Base-by-base conservation (phyloP, 257 asterid genomes). In the Solanum peruvianum region DNA sequence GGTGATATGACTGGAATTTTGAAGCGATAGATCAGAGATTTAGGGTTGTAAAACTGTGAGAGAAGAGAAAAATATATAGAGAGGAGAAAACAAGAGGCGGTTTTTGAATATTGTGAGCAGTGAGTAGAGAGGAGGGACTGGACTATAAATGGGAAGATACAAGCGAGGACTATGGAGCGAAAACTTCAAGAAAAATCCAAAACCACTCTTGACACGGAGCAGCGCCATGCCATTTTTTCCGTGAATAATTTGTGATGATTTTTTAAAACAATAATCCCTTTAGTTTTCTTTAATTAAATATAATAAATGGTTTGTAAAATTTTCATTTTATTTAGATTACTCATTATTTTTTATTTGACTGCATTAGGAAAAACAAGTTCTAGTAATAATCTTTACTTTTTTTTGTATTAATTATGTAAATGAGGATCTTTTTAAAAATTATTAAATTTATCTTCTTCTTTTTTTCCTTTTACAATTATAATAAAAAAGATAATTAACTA, bases 1-100 rank as follows among this genome's bases (percentile, higher is more conserved):
- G 64, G 85, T 7, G 64, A 70, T 84, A 91, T 76, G 86, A 25
- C 20, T 39, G 89, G 44, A 91, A 89, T 84, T 73, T 85, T 66
- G 86, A 70, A 31, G 47, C 29, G 23, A 18, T 64, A n/a, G 86
- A 42, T 35, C n/a, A 39, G 39, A 87, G 73, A 14, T 75, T 75
- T 31, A 11, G 31, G 80, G 86, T 35, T 67, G 66, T 56, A 21
- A 21, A 85, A 85, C 80, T 42, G 73, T 6, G 86, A 31, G 29
- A 41, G 41, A 27, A 37, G 35, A 37, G 52, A 23, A 15, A 2
- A 14, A 47, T 47, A 44, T 44, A 11, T 3, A 3, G 21, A 49
- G 21, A 29, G 39, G 7, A 52, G 64, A 44, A 77, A 41, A 9
- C n/a, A 78, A 41, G 47, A 35, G 18, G 82, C 78, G 29, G 86